phyloP scores from a whole-genome alignment of 176 grass and related monocot species.

The Dactylis glomerata region DNA sequence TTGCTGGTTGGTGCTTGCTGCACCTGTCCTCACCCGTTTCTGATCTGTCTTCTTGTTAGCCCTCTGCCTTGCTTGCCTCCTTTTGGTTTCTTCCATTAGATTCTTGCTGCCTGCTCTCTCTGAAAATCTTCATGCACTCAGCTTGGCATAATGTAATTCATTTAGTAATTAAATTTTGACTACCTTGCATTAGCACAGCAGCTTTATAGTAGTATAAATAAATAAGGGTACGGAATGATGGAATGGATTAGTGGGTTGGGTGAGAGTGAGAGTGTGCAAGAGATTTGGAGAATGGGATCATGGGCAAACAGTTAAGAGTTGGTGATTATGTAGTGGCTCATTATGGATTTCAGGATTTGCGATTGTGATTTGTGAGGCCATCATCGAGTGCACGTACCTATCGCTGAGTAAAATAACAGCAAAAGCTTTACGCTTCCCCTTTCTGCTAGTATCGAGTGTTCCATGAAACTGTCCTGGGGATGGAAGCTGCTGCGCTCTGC shows the following conservation, averaged over 20 bases:
- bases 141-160: too few relatives aligned
- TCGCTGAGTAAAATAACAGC: slow-evolving; percentile 34
- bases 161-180: neutral
- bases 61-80: slow-evolving; percentile 7
- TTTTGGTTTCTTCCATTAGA: slow-evolving; percentile 50
- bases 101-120: slow-evolving; percentile 15
- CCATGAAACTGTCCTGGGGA: neutral
- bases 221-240: slow-evolving; percentile 22
- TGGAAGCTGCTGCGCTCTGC: neutral
- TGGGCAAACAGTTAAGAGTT: slow-evolving; percentile 33
- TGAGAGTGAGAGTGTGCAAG: slow-evolving; percentile 25
- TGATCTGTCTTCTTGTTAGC: slow-evolving; percentile 47
- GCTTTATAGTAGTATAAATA: neutral
- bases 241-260: slow-evolving; percentile 36
- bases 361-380: slow-evolving; percentile 6
- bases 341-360: slow-evolving; percentile 11
- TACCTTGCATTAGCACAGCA: neutral
- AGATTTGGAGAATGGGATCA: slow-evolving; percentile 18
- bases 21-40: slow-evolving; percentile 29
- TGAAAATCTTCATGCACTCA: neutral
- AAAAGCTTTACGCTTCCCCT: slow-evolving; percentile 42
- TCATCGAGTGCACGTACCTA: slow-evolving; percentile 33
- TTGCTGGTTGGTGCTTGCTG: slow-evolving; percentile 25
- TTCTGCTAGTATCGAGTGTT: neutral
- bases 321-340: slow-evolving; percentile 32